Evolutionary conservation across 2,329 filamentous ascomycete species (phyloP).

Genomic region (Talaromyces islandicus): DNA sequence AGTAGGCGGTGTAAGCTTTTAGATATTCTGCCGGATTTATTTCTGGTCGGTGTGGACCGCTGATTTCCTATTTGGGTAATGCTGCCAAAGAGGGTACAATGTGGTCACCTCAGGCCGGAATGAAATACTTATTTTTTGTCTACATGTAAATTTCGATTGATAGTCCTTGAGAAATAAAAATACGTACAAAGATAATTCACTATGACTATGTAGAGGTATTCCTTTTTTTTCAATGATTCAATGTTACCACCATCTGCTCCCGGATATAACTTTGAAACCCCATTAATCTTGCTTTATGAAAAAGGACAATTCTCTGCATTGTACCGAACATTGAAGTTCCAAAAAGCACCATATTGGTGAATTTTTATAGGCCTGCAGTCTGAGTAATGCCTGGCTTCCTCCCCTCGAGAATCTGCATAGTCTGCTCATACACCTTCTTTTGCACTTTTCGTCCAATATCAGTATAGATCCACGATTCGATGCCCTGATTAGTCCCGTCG

Average conservation of each 20-base stretch:
- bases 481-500: slow-evolving; percentile 2
- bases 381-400: neutral
- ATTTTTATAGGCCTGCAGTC: neutral
- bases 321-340: no score
- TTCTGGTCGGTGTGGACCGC: neutral
- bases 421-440: slow-evolving; percentile 4
- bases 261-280: no score
- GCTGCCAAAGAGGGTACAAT: neutral
- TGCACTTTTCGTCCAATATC: slow-evolving; percentile 2
- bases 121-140: neutral
- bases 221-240: no score
- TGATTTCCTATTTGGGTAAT: neutral
- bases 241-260: no score
- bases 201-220: neutral
- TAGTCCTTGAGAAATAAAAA: neutral
- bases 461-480: slow-evolving; percentile 6
- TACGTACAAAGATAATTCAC: neutral
- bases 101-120: neutral
- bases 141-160: neutral
- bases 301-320: no score
- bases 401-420: neutral
- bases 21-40: neutral
- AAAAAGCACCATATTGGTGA: no score
- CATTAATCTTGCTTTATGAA: no score
- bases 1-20: neutral